Evolutionary conservation across 306 rosid genomes (phyloP), one percentile per base, ranked within the genome.

Genomic region (Elaeagnus macrophylla): DNA sequence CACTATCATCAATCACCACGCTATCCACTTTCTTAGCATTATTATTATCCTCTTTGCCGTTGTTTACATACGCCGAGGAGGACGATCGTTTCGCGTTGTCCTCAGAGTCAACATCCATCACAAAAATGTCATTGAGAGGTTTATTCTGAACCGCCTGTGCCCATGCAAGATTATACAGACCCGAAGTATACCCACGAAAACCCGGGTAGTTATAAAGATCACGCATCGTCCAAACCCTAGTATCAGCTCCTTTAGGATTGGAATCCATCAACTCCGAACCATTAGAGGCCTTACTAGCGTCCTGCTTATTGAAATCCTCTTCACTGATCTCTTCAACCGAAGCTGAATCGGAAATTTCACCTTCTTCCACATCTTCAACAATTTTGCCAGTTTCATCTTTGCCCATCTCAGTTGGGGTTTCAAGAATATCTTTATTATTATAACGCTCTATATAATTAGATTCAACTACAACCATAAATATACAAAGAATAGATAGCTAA

Each of bases 141-240:
- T 87, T 87, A 60, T 87, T 93, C 94, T 93, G 99, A 20, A 93
- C 95, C 10, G 85, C 99, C 60, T 80, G 87, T 7, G 99, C 99
- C 99, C 99, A 93, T 47, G 96, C 99, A 37, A 93, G 75, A 66
- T 75, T 84, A 39, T 75, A 83, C 84, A 82, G 66, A 13, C 79
- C 95, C 6, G 93, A 54, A 18, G 81, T 70, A 63, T 85, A 83
- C 3, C 97, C 90, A 0, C 81, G 77, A 53, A 75, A 73, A 9
- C 84, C 58, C 3, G 91, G 95, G 61, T 87, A 80, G 67, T 67
- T 62, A 66, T 80, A 87, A 51, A 87, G 72, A 58, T 87, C 93
- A 13, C 60, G 79, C 78, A 82, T 75, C 57, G 89, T 79, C 89
- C 85, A 84, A 75, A 84, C 82, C 87, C 89, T 75, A 73, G 75